phyloP scores from a whole-genome alignment of 768 basidiomycete genomes.

The Agaricus subrufescens region DNA sequence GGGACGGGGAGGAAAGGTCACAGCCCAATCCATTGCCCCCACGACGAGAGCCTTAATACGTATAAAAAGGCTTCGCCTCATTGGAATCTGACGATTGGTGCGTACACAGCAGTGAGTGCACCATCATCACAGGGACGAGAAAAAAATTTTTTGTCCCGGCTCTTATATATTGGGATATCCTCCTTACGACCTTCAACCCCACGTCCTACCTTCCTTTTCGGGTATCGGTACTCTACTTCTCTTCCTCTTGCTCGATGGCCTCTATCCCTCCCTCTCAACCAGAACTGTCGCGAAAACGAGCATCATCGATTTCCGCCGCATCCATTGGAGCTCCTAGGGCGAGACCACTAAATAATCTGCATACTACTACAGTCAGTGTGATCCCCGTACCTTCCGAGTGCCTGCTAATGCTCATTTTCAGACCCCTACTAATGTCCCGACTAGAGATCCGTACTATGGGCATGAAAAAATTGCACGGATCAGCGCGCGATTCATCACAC shows the following conservation, averaged over 20 bases:
- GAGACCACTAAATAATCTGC: conserved; percentile 8
- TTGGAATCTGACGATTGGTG: neutral
- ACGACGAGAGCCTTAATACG: too few relatives aligned
- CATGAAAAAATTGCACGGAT: conserved; percentile 69
- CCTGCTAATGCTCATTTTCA: conserved; percentile 13
- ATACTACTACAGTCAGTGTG: conserved; percentile 4
- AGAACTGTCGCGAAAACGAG: conserved; percentile 5
- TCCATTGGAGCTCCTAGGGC: conserved; percentile 8
- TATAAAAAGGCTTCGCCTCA: too few relatives aligned
- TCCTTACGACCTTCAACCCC: neutral
- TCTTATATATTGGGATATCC: neutral
- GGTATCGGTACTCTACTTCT: conserved; percentile 4
- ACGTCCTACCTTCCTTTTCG: conserved; percentile 1
- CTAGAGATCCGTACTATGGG: conserved; percentile 65
- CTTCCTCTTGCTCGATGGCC: conserved; percentile 3
- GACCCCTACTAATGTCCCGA: conserved; percentile 18
- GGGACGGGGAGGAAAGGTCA: too few relatives aligned
- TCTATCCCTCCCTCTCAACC: conserved; percentile 4
- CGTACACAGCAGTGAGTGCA: neutral
- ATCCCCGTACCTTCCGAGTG: conserved; percentile 1
- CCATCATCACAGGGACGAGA: neutral
- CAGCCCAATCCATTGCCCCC: too few relatives aligned
- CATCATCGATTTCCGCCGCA: conserved; percentile 4
- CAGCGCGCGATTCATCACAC: conserved; percentile 76
- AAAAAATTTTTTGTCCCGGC: conserved; percentile 9